phyloP scores from a whole-genome alignment of 1,284 basidiomycete genomes.

The Cystobasidium pallidum region DNA sequence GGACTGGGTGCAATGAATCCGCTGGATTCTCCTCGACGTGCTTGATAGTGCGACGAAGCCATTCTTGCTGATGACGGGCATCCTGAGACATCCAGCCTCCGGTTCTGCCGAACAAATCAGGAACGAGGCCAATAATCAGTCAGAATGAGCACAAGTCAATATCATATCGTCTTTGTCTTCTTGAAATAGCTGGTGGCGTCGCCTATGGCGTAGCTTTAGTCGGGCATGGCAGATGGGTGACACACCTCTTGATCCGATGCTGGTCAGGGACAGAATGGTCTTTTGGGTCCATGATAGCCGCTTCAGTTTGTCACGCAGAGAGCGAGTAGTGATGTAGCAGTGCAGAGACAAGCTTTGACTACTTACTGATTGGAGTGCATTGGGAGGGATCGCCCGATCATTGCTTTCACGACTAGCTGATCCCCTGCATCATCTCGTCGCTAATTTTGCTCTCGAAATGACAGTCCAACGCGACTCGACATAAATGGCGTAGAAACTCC shows the following conservation, averaged over 20 bases:
- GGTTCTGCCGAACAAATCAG: constrained; percentile 46
- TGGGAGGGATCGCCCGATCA: too few relatives aligned
- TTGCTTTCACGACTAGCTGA: too few relatives aligned
- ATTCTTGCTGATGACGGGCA: constrained; percentile 56
- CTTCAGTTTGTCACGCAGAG: background rate
- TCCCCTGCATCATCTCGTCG: too few relatives aligned
- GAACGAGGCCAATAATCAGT: too few relatives aligned
- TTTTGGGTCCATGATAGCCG: constrained; percentile 45
- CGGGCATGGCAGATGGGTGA: constrained; percentile 11
- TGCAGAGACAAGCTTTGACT: background rate
- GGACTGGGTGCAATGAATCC: constrained; percentile 55
- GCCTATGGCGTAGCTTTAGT: background rate
- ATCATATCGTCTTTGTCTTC: background rate
- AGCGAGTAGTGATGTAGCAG: background rate
- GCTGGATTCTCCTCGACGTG: constrained; percentile 54
- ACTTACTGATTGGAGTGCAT: too few relatives aligned
- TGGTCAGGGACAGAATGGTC: constrained; percentile 52
- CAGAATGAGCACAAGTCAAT: background rate
- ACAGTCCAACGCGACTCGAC: too few relatives aligned
- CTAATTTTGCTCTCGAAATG: too few relatives aligned
- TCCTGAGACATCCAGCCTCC: constrained; percentile 56
- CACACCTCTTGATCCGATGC: constrained; percentile 53
- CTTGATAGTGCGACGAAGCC: constrained; percentile 52
- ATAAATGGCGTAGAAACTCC: too few relatives aligned
- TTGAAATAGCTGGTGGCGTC: background rate